Percentiles rank a stretch among this genome's conserved stretches.
Evolutionary conservation across 345 rosid genomes (phyloP).

Genomic region (Aethionema arabicum): DNA sequence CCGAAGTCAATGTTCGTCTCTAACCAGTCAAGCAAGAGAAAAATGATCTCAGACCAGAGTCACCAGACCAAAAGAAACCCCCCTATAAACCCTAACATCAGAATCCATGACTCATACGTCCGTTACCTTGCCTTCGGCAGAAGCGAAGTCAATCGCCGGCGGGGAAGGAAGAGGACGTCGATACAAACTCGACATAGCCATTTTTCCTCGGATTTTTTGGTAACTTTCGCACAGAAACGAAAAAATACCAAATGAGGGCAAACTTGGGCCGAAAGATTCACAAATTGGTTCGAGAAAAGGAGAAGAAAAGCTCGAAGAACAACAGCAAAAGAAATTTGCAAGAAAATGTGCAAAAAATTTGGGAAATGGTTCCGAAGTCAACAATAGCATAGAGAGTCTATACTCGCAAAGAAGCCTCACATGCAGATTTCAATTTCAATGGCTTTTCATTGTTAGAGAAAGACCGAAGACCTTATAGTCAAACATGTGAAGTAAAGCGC

Average conservation of each 20-base stretch:
- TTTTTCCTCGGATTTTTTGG: slow-evolving; percentile 18
- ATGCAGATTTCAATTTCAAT: neutral
- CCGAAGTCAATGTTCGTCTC: slow-evolving; percentile 8
- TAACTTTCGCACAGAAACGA: neutral
- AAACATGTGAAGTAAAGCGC: too few species aligned
- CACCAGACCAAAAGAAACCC: neutral
- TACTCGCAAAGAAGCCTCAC: slow-evolving; percentile 5
- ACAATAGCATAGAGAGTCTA: neutral
- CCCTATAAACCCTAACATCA: neutral
- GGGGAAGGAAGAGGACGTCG: slow-evolving; percentile 66
- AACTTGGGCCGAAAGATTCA: slow-evolving; percentile 27
- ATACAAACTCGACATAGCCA: slow-evolving; percentile 76
- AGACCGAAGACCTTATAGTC: too few species aligned
- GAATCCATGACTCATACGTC: neutral
- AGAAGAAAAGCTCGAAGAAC: slow-evolving; percentile 11
- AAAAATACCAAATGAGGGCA: neutral
- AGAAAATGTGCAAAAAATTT: slow-evolving; percentile 14
- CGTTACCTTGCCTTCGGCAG: slow-evolving; percentile 71
- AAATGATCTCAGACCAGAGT: too few species aligned
- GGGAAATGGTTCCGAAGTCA: neutral
- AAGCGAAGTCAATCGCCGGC: slow-evolving; percentile 80
- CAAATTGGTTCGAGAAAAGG: neutral
- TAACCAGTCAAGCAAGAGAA: neutral
- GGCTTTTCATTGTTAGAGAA: neutral
- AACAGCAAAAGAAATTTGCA: neutral